These are phyloP conservation scores for Discostella stelligeroides DNA, from an alignment of 108 stramenopile species.

Conservation along the genomic window DNA sequence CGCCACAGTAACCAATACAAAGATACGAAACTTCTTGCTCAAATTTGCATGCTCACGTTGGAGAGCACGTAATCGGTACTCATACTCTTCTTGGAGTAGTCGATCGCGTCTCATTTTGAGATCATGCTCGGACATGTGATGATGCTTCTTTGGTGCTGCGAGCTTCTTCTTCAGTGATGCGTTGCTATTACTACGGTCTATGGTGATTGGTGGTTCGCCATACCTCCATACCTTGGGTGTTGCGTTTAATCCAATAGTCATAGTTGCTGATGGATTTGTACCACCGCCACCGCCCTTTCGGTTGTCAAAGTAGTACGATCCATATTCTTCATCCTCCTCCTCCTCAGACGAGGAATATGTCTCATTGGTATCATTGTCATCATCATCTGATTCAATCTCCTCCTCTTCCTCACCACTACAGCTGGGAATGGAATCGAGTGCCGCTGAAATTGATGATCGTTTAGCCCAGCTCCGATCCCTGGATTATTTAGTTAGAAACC, in stretches of 20 bases:
- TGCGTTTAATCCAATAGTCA: background rate
- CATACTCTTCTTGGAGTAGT: slow-evolving; percentile 39
- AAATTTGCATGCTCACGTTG: slow-evolving; percentile 24
- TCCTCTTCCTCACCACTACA: slow-evolving; percentile 34
- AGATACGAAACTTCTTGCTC: slow-evolving; percentile 34
- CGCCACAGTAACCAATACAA: slow-evolving; percentile 35
- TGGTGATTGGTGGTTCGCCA: too few relatives aligned
- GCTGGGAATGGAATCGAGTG: slow-evolving; percentile 38
- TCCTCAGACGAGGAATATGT: slow-evolving; percentile 18
- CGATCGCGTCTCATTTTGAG: slow-evolving; percentile 32
- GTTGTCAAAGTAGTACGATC: slow-evolving; percentile 6
- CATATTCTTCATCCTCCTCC: slow-evolving; percentile 39
- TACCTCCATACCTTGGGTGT: slow-evolving; percentile 33
- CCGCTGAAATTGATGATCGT: slow-evolving; percentile 32
- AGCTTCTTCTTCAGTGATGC: slow-evolving; percentile 5
- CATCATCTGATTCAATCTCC: background rate
- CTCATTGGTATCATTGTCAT: background rate
- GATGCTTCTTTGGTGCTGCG: background rate
- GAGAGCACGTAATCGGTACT: slow-evolving; percentile 24
- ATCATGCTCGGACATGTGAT: slow-evolving; percentile 18
- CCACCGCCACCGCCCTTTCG: too few relatives aligned
- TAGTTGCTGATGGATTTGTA: background rate
- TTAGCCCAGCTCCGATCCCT: slow-evolving; percentile 32
- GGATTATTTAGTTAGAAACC: background rate
- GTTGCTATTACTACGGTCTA: too few relatives aligned